These are phyloP conservation scores for Novymonas esmeraldas DNA, from an alignment of 208 protist species.

Conservation along the genomic window DNA sequence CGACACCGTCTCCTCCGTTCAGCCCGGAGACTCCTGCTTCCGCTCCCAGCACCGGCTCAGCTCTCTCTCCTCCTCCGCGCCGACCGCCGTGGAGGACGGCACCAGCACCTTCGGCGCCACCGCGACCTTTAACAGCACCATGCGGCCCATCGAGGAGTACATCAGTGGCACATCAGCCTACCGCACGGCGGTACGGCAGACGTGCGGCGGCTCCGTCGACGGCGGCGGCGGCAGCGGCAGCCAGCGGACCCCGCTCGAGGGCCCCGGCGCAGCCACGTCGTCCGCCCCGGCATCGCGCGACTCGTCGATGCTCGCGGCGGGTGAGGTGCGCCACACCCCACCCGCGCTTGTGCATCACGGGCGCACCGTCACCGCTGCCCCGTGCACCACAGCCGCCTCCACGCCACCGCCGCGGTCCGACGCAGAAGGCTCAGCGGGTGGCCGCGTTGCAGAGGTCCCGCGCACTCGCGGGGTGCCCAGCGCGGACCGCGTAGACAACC, in stretches of 20 bases:
- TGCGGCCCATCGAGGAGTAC: constrained; percentile 57
- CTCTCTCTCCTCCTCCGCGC: constrained; percentile 12
- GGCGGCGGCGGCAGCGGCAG: not conserved
- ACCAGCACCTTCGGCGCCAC: not conserved
- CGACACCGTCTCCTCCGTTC: not conserved
- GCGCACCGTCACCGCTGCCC: not conserved
- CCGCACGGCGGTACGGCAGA: constrained; percentile 16
- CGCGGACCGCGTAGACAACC: not conserved
- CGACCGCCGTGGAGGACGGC: not conserved
- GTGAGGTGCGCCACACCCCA: not conserved
- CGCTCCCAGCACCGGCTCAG: not conserved
- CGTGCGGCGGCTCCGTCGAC: too few relatives aligned
- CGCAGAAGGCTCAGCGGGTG: too few relatives aligned
- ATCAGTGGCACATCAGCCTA: constrained; percentile 58
- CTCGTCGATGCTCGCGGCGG: not conserved
- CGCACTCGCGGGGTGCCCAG: not conserved
- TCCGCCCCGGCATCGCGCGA: not conserved
- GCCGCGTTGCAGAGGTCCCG: not conserved
- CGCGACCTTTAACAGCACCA: not conserved
- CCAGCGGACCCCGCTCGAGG: not conserved
- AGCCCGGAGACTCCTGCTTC: not conserved
- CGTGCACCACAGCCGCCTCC: too few relatives aligned
- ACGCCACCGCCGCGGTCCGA: too few relatives aligned
- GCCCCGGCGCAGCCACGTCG: too few relatives aligned
- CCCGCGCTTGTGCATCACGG: not conserved